These are phyloP conservation scores for Debaryomyces udenii DNA, from an alignment of 1,139 yeast species.

Conservation along the genomic window DNA sequence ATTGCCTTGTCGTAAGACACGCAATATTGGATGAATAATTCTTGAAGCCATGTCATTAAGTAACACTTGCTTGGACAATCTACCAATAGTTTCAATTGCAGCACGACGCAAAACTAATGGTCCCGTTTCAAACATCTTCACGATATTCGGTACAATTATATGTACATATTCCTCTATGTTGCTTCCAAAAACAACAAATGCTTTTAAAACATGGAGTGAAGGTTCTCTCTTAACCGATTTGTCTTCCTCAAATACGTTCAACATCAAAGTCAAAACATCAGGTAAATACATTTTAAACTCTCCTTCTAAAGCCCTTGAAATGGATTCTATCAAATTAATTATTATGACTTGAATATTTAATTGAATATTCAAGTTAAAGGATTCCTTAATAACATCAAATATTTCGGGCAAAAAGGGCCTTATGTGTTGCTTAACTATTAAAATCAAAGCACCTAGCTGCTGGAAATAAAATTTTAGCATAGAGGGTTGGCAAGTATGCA, in stretches of 20 bases:
- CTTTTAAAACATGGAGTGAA: constrained; percentile 75
- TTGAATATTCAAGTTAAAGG: constrained; percentile 55
- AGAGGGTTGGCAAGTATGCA: constrained; percentile 80
- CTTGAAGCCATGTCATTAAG: constrained; percentile 89
- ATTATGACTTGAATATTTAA: constrained; percentile 77
- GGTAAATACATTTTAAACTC: constrained; percentile 88
- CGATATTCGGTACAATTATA: constrained; percentile 81
- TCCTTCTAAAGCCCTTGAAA: constrained; percentile 85
- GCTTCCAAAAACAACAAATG: constrained; percentile 87
- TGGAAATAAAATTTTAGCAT: constrained; percentile 89
- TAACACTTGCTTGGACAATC: constrained; percentile 71
- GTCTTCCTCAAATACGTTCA: constrained; percentile 80
- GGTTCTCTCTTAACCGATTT: constrained; percentile 64
- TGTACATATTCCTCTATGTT: constrained; percentile 89
- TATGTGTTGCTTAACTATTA: constrained; percentile 87
- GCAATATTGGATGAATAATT: constrained; percentile 80
- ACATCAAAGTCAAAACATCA: constrained; percentile 70
- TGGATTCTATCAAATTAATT: constrained; percentile 77
- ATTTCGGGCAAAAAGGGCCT: constrained; percentile 79
- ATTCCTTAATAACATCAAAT: constrained; percentile 75
- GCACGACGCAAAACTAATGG: constrained; percentile 62
- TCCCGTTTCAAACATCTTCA: constrained; percentile 76
- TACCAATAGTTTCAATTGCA: constrained; percentile 85
- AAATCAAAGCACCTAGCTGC: constrained; percentile 77
- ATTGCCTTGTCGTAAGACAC: constrained; percentile 62